Conservation (phyloP, 2,329 filamentous ascomycete genomes). For the Paecilomyces niveus region DNA sequence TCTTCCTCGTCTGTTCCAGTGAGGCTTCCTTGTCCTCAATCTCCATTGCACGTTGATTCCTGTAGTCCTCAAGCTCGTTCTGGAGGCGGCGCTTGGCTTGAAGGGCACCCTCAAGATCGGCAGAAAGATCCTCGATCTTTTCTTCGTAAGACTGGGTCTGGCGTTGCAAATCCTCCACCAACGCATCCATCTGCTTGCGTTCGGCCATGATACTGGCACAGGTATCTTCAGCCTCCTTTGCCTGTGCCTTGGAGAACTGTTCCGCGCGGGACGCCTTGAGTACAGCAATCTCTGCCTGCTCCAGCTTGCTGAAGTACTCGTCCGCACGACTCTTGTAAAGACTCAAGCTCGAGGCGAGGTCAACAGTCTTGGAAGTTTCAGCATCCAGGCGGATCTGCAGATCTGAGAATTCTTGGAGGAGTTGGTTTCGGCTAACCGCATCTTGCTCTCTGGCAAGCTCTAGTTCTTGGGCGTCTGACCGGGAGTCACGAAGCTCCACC, state of each 20-base stretch:
- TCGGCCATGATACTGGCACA: slow-evolving; percentile 87
- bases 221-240: slow-evolving; percentile 83
- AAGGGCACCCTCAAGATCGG: slow-evolving; percentile 75
- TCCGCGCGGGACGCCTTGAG: slow-evolving; percentile 87
- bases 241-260: slow-evolving; percentile 86
- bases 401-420: slow-evolving; percentile 87
- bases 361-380: slow-evolving; percentile 75
- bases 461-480: slow-evolving; percentile 77
- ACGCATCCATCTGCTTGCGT: slow-evolving; percentile 78
- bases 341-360: slow-evolving; percentile 74
- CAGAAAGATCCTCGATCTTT: slow-evolving; percentile 81
- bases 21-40: slow-evolving; percentile 94
- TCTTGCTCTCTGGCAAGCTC: slow-evolving; percentile 75
- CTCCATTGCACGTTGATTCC: slow-evolving; percentile 88
- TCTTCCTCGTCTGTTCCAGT: slow-evolving; percentile 94
- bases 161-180: slow-evolving; percentile 82
- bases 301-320: slow-evolving; percentile 94
- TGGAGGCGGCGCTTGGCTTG: slow-evolving; percentile 92
- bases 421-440: slow-evolving; percentile 74
- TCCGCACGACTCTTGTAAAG: slow-evolving; percentile 89
- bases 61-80: slow-evolving; percentile 95
- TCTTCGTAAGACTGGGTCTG: slow-evolving; percentile 87
- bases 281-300: slow-evolving; percentile 93
- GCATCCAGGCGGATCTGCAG: slow-evolving; percentile 88
- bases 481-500: slow-evolving; percentile 77